Percentiles rank a stretch among this genome's conserved stretches.
phyloP scores from a whole-genome alignment of 1,284 basidiomycete species.

The Cutaneotrichosporon mucoides region DNA sequence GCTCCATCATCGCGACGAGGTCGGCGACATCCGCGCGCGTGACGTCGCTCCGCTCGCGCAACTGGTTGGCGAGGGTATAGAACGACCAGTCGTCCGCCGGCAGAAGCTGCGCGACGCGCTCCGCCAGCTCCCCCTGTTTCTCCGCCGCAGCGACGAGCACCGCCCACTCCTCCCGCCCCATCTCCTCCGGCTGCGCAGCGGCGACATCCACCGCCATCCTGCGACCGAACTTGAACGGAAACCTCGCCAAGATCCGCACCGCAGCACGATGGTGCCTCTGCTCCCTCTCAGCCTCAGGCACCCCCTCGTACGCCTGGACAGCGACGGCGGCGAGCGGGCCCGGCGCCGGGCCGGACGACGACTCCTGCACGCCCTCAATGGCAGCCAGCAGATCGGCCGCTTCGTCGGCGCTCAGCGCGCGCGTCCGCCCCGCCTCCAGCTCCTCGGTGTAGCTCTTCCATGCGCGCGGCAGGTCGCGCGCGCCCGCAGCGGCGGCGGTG shows the following conservation, averaged over 20 bases:
- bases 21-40: not conserved
- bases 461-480: not conserved
- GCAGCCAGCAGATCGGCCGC: too few relatives aligned
- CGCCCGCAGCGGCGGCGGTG: not conserved
- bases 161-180: slow-evolving; percentile 5
- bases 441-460: too few relatives aligned
- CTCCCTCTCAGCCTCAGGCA: not conserved
- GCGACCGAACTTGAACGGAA: too few relatives aligned
- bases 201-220: slow-evolving; percentile 11
- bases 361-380: too few relatives aligned
- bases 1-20: not conserved
- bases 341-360: too few relatives aligned
- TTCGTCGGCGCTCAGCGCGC: too few relatives aligned
- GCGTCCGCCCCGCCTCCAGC: too few relatives aligned
- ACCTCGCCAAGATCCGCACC: not conserved
- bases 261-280: slow-evolving; percentile 6
- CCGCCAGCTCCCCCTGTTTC: too few relatives aligned
- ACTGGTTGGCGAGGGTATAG: not conserved
- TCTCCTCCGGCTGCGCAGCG: not conserved
- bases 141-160: not conserved
- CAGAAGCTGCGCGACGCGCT: slow-evolving; percentile 5
- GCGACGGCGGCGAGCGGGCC: not conserved
- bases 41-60: not conserved
- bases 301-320: slow-evolving; percentile 16
- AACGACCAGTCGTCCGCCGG: not conserved